Conservation (phyloP, 129 eudicot genomes). For the Lactuca saligna region DNA sequence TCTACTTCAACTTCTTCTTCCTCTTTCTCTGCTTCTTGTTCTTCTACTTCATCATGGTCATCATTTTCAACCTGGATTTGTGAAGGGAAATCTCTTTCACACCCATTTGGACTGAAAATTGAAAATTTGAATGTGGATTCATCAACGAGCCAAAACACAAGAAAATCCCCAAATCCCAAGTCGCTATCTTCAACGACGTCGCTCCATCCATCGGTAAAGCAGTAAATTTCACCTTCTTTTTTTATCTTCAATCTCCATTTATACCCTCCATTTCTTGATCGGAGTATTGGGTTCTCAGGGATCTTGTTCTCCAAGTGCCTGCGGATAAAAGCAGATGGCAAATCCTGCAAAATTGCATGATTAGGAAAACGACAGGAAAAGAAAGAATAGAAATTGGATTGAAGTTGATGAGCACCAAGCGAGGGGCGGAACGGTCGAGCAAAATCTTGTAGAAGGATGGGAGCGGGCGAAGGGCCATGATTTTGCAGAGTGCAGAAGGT, state of each 20-base stretch:
- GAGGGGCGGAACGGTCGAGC: not conserved
- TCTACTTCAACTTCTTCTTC: not conserved
- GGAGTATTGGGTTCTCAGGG: slow-evolving; percentile 5
- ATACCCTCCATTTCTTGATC: slow-evolving; percentile 20
- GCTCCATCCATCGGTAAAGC: slow-evolving; percentile 22
- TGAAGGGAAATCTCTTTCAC: slow-evolving; percentile 2
- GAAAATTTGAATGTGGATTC: slow-evolving; percentile 1
- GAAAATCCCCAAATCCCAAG: slow-evolving; percentile 27
- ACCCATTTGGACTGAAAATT: slow-evolving; percentile 22
- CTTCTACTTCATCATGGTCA: not conserved
- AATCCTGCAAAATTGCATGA: slow-evolving; percentile 17
- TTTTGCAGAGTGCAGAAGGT: no score
- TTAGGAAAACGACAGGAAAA: not conserved
- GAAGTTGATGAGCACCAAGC: not conserved
- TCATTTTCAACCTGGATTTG: not conserved
- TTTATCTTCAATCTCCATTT: slow-evolving; percentile 15
- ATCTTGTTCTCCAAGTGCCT: slow-evolving; percentile 17
- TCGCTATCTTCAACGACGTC: slow-evolving; percentile 20
- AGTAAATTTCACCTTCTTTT: not conserved
- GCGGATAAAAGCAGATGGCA: slow-evolving; percentile 20
- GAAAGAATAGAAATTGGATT: not conserved
- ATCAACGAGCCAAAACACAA: slow-evolving; percentile 17
- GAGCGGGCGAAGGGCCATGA: not conserved
- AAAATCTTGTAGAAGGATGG: not conserved
- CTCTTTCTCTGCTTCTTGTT: not conserved